Conservation (phyloP, 192 early-diverging fungal species). For the Backusella tuberculispora region DNA sequence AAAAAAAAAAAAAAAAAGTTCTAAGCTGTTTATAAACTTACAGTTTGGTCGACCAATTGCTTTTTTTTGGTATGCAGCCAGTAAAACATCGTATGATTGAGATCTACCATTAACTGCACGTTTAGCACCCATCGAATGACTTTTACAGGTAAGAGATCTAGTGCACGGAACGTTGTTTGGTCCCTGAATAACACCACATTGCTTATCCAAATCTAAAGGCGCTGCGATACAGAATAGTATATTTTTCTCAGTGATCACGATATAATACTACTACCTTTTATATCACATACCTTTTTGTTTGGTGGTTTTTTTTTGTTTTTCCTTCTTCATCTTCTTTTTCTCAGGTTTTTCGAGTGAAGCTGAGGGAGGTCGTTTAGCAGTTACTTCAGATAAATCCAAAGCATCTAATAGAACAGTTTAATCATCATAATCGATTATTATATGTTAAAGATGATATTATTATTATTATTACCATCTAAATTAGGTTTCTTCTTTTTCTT, state of each 20-base stretch:
- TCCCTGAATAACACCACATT: slow-evolving; percentile 80
- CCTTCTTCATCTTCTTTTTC: slow-evolving; percentile 61
- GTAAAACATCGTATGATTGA: slow-evolving; percentile 78
- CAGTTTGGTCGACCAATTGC: slow-evolving; percentile 63
- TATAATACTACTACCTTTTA: slow-evolving; percentile 38
- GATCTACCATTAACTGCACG: slow-evolving; percentile 84
- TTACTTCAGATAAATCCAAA: slow-evolving; percentile 22
- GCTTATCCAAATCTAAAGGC: slow-evolving; percentile 87
- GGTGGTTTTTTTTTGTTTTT: slow-evolving; percentile 52
- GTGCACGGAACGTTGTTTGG: slow-evolving; percentile 69
- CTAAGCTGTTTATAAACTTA: slow-evolving; percentile 27
- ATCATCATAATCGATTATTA: background rate
- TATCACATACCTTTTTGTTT: slow-evolving; percentile 51
- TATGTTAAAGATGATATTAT: background rate
- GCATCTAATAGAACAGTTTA: slow-evolving; percentile 31
- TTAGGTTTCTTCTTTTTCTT: slow-evolving; percentile 1
- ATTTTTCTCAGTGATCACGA: background rate
- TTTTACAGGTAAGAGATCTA: slow-evolving; percentile 95
- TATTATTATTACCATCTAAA: background rate
- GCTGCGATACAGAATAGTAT: slow-evolving; percentile 27
- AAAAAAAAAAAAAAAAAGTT: no score
- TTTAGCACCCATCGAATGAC: slow-evolving; percentile 89
- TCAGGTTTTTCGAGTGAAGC: slow-evolving; percentile 49
- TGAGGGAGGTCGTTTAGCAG: slow-evolving; percentile 45
- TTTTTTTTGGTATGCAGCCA: slow-evolving; percentile 79